These are phyloP conservation scores for Mrakia blollopis DNA, from an alignment of 768 basidiomycete genomes.

Conservation along the genomic window DNA sequence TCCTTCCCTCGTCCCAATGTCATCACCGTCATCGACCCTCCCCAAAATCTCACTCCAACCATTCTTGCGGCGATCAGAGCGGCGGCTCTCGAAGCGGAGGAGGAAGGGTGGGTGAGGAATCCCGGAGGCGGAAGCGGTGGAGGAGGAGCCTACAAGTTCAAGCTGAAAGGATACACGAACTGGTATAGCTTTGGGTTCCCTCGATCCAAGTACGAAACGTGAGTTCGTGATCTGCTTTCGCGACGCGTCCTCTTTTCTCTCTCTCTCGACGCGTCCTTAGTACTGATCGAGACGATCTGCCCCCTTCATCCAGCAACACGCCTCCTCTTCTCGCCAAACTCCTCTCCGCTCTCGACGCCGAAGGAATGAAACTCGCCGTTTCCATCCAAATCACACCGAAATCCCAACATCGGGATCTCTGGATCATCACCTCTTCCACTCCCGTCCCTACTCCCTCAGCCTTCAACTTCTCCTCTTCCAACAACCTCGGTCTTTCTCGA, in stretches of 20 bases:
- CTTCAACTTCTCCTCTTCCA: background rate
- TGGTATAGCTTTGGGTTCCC: constrained; percentile 3
- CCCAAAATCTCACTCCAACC: background rate
- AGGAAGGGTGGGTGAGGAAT: constrained; percentile 16
- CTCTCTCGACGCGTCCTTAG: background rate
- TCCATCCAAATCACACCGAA: constrained; percentile 4
- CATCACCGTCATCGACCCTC: constrained; percentile 10
- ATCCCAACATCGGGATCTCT: background rate
- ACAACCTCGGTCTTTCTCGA: background rate
- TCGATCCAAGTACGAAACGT: constrained; percentile 1
- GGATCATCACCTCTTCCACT: constrained; percentile 13
- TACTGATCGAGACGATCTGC: background rate
- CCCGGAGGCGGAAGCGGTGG: background rate
- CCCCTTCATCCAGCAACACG: background rate
- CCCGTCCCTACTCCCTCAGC: background rate
- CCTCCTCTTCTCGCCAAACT: constrained; percentile 13
- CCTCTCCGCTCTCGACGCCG: background rate
- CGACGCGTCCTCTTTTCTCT: background rate
- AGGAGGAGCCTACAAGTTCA: constrained; percentile 14
- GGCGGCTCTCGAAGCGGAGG: constrained; percentile 1
- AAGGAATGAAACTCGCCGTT: background rate
- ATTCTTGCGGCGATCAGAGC: background rate
- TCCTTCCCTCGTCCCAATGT: constrained; percentile 6
- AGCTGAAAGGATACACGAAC: background rate
- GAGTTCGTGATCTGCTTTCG: background rate